Evolutionary conservation across 2,329 filamentous ascomycete genomes (phyloP).

Genomic region (Clonostachys sp.): DNA sequence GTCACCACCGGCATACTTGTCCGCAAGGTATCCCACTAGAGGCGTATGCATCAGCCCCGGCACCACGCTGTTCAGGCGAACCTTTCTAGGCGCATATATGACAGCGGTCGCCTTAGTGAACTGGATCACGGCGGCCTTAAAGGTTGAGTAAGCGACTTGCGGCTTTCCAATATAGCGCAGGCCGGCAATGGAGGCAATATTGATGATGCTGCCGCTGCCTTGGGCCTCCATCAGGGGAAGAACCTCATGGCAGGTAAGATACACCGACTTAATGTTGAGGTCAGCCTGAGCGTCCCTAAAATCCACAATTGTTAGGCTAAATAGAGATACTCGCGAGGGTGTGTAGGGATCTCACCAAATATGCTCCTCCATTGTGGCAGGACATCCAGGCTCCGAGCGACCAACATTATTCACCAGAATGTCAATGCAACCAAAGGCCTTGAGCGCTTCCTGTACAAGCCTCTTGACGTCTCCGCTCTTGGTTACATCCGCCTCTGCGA

Average conservation of each 20-base stretch:
- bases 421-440: constrained; percentile 47
- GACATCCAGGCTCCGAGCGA: constrained; percentile 41
- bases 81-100: constrained; percentile 38
- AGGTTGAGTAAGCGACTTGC: constrained; percentile 48
- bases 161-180: constrained; percentile 23
- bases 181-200: constrained; percentile 35
- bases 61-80: constrained; percentile 45
- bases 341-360: constrained; percentile 24
- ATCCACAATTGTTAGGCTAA: too few relatives aligned
- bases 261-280: constrained; percentile 53
- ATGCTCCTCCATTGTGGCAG: constrained; percentile 40
- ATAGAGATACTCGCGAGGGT: too few relatives aligned
- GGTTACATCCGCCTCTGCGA: too few relatives aligned
- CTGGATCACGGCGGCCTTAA: constrained; percentile 45
- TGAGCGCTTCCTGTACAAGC: too few relatives aligned
- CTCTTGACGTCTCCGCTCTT: too few relatives aligned
- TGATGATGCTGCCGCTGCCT: constrained; percentile 26
- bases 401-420: not conserved
- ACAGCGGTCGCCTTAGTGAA: constrained; percentile 44
- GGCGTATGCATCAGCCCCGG: too few relatives aligned
- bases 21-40: constrained; percentile 34
- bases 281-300: constrained; percentile 38
- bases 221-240: constrained; percentile 50
- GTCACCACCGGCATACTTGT: constrained; percentile 11
- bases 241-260: constrained; percentile 44